A percentile compares a stretch with the other conserved stretches of the same genome.
These are phyloP conservation scores for Chrysoporthe austroafricana DNA, from an alignment of 2,329 filamentous ascomycete species.

Conservation along the genomic window DNA sequence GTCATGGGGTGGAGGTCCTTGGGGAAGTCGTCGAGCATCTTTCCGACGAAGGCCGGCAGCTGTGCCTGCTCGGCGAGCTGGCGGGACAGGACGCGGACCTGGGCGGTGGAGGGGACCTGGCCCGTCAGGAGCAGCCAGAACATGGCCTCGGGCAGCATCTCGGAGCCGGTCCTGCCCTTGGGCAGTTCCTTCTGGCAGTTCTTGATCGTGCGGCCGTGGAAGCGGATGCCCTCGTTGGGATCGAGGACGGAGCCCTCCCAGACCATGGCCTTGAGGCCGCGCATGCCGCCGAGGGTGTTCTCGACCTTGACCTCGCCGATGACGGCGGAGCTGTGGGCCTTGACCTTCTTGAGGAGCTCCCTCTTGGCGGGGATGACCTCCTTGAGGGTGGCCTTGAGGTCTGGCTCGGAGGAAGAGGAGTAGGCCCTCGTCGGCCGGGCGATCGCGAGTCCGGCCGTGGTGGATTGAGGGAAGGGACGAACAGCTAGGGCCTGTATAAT, in stretches of 20 bases:
- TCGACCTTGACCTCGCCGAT: slow-evolving; percentile 93
- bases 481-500: neutral
- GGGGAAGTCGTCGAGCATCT: slow-evolving; percentile 90
- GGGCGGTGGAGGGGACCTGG: slow-evolving; percentile 79
- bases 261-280: slow-evolving; percentile 95
- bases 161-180: slow-evolving; percentile 87
- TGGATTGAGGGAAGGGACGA: neutral
- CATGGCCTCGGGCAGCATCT: slow-evolving; percentile 99
- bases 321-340: slow-evolving; percentile 78
- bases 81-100: slow-evolving; percentile 81
- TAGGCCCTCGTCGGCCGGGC: slow-evolving; percentile 58
- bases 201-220: slow-evolving; percentile 97
- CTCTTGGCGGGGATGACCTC: slow-evolving; percentile 88
- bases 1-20: slow-evolving; percentile 96
- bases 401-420: slow-evolving; percentile 77
- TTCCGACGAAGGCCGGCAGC: slow-evolving; percentile 80
- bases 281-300: slow-evolving; percentile 95
- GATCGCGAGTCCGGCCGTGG: slow-evolving; percentile 28
- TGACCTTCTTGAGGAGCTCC: slow-evolving; percentile 92
- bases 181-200: slow-evolving; percentile 93
- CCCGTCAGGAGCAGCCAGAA: slow-evolving; percentile 98
- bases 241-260: slow-evolving; percentile 99
- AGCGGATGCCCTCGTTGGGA: slow-evolving; percentile 94
- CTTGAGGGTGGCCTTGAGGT: slow-evolving; percentile 85
- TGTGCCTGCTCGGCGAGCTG: slow-evolving; percentile 85